Base-by-base conservation (phyloP, 1,284 basidiomycete genomes). In the Ganoderma boninense region DNA sequence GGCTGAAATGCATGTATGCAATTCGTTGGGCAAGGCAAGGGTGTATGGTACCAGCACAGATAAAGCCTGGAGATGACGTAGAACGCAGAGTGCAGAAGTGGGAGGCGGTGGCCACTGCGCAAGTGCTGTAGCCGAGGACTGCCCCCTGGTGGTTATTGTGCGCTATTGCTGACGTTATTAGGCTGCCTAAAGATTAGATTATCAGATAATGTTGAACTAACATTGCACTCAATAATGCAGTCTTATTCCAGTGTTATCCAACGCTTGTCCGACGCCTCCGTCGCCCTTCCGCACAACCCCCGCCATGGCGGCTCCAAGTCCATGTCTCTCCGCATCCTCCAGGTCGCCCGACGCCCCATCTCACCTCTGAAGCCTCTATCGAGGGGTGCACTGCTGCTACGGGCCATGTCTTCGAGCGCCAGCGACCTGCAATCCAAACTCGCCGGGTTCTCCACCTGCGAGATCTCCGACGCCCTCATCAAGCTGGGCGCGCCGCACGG, bases 381-480 rank as follows among this genome's bases (percentile, higher is more conserved):
- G 16, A 42, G 7, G 40, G 38, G n/a, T 1, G 13, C 54, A 13
- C 38, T 16, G 7, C 40, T 32, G 16, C 26, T 74, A 2, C 75
- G 73, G 68, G 56, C 71, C 13, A 77, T 77, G 76, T 74, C 75
- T 13, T 66, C 73, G 35, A 64, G 68, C 16, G 57, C 64, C 42
- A 62, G 64, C 44, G 65, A 71, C 4, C 77, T 78, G 65, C 75
- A 78, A 0, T 60, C 75, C 26, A 82, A 81, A 43, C 84, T 90
- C 32, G 76, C 81, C 43, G 77, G 77, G 13, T 90, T 88, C 77
- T 90, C 93, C 8, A 87, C 92, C 49, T 95, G 93, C 82, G 93
- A 98, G 85, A 86, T 98, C 23, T 97, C 97, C 1, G 97, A 98
- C 80, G 95, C 96, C 1, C 88, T 98, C 77, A 85, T 97, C 77